phyloP scores from a whole-genome alignment of 306 rosid species.

The Lathyrus tuberosus region DNA sequence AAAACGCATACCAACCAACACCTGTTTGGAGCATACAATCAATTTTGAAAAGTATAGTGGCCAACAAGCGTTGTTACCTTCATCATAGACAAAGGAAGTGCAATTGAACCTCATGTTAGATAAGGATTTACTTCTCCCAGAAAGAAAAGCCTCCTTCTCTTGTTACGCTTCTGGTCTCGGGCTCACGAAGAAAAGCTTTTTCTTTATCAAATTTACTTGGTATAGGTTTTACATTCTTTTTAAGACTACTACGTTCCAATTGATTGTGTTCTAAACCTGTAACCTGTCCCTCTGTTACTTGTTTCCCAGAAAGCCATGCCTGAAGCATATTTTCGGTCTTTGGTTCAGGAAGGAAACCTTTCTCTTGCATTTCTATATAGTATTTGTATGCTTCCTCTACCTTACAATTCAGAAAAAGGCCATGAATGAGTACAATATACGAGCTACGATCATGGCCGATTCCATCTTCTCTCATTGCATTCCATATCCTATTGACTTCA shows the following conservation, averaged over 20 bases:
- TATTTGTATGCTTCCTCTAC: constrained; percentile 74
- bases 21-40: constrained; percentile 17
- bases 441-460: constrained; percentile 75
- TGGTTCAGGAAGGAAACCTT: constrained; percentile 72
- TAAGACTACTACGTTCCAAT: constrained; percentile 34
- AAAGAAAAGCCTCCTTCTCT: constrained; percentile 80
- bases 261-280: constrained; percentile 39
- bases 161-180: constrained; percentile 64
- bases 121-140: constrained; percentile 59
- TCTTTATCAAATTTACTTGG: constrained; percentile 48
- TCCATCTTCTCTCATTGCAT: constrained; percentile 65
- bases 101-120: constrained; percentile 18
- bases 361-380: constrained; percentile 81
- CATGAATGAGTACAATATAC: constrained; percentile 83
- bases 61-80: not conserved
- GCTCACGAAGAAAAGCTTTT: constrained; percentile 54
- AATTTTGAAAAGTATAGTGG: constrained; percentile 25
- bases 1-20: constrained; percentile 33
- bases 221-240: constrained; percentile 37
- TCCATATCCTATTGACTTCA: constrained; percentile 73
- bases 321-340: constrained; percentile 72
- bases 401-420: constrained; percentile 77
- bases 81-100: not conserved
- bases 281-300: constrained; percentile 37
- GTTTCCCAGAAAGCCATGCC: constrained; percentile 74